These are phyloP conservation scores for Porogramme epimiltina DNA, from an alignment of 1,284 basidiomycete species.

Conservation along the genomic window DNA sequence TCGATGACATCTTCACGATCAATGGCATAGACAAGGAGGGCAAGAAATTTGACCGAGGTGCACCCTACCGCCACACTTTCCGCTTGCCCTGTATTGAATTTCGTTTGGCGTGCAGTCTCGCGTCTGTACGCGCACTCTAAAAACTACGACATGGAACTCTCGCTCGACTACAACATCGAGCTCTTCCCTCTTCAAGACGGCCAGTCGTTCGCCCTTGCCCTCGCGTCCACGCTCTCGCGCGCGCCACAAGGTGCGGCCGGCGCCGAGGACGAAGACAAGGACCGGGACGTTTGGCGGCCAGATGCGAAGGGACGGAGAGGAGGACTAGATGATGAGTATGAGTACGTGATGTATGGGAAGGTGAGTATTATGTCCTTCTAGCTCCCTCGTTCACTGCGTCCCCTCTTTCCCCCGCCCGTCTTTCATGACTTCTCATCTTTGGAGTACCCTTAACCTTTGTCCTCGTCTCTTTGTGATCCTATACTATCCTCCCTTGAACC, in stretches of 20 bases:
- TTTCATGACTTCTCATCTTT: no score
- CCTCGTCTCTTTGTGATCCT: no score
- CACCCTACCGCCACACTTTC: constrained; percentile 21
- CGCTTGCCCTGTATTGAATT: background rate
- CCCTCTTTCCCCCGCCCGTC: background rate
- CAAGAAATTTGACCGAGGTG: constrained; percentile 97
- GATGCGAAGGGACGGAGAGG: constrained; percentile 86
- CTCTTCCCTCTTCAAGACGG: constrained; percentile 73
- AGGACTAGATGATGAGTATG: constrained; percentile 94
- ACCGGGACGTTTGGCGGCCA: constrained; percentile 84
- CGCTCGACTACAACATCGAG: constrained; percentile 90
- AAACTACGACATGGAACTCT: constrained; percentile 88
- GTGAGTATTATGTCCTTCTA: constrained; percentile 44
- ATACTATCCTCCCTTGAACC: background rate
- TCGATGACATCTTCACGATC: constrained; percentile 90
- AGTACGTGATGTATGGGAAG: constrained; percentile 99
- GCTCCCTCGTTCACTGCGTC: background rate
- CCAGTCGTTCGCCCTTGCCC: constrained; percentile 83
- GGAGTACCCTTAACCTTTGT: no score
- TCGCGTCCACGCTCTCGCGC: constrained; percentile 82
- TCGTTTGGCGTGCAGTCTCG: constrained; percentile 59
- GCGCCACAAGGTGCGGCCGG: constrained; percentile 49
- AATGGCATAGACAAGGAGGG: constrained; percentile 89
- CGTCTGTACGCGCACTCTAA: constrained; percentile 83
- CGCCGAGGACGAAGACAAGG: constrained; percentile 65